Evolutionary conservation across 2,329 filamentous ascomycete genomes (phyloP), one percentile per base, ranked within the genome.

Genomic region (Fusarium abutilonis): DNA sequence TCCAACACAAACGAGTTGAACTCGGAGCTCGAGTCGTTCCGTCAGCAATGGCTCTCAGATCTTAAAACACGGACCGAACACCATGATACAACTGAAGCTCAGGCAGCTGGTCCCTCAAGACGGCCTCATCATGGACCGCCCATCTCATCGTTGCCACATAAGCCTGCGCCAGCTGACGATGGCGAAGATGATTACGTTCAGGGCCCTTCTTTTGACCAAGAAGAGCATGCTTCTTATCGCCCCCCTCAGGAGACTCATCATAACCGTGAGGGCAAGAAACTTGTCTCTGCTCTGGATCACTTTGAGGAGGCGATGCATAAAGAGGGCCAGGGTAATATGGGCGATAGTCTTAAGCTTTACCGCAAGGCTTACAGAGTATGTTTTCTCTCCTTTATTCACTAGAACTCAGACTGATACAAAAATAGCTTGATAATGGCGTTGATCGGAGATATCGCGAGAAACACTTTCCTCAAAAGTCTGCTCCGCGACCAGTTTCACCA

Each of bases 271-370:
- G 55, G 54, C 10, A 74, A 66, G 52, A 76, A 89, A 67, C 90
- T 90, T 5, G 80, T 81, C 19, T 91, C 93, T 10, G 95, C 95
- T 1, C 78, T 99, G 14, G 95, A 98, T 69, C 91, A 97, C 75
- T 98, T 95, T 70, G 95, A 98, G 74, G 87, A 86, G 73, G 95
- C 94, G 4, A 93, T 97, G 52, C 90, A 96, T 76, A 93, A 89
- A 75, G 95, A 99, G 77, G 85, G 83, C 0, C 86, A 90, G 69
- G 95, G 95, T 1, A 95, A 87, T 62, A 81, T 98, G 46, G 93
- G 93, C 6, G 94, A 98, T 63, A 98, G 94, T 73, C 75, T 99
- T 52, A 87, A 85, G 64, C 83, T 96, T 46, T 99, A 99, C 75
- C 87, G 95, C 42, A 93, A 90, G 75, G 95, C 95, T 1, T 98